Evolutionary conservation across 169 alveolate genomes (phyloP).

Genomic region (Toxoplasma gondii): DNA sequence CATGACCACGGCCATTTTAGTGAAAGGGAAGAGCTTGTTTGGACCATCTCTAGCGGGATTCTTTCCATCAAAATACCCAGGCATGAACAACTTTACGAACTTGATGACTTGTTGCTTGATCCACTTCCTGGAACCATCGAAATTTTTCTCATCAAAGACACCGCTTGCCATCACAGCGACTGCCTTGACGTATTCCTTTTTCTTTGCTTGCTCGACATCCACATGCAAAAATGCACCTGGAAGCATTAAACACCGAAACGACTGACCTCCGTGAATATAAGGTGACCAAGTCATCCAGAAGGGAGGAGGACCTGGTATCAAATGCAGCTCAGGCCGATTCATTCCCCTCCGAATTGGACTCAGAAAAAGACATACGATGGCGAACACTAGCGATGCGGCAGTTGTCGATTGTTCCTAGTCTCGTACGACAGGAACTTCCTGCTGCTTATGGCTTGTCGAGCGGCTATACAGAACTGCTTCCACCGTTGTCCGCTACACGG

Average conservation of each 20-base stretch:
- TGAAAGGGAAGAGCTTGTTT: not conserved
- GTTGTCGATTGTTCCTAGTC: not conserved
- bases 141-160: not conserved
- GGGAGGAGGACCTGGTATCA: not conserved
- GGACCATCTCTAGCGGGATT: not conserved
- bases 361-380: not conserved
- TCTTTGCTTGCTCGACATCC: slow-evolving; percentile 8
- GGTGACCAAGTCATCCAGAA: not conserved
- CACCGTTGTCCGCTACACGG: too few species aligned
- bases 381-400: not conserved
- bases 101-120: not conserved
- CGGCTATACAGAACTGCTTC: too few species aligned
- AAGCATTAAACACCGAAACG: not conserved
- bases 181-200: not conserved
- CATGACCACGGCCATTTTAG: not conserved
- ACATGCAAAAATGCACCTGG: slow-evolving; percentile 25
- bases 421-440: not conserved
- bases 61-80: not conserved
- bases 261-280: too few species aligned
- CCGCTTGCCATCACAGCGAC: not conserved
- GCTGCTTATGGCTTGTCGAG: too few species aligned
- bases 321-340: not conserved
- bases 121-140: not conserved
- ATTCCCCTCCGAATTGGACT: not conserved
- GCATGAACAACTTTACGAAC: not conserved